phyloP scores from a whole-genome alignment of 2,329 filamentous ascomycete species.

The Pseudogymnoascus sp. region DNA sequence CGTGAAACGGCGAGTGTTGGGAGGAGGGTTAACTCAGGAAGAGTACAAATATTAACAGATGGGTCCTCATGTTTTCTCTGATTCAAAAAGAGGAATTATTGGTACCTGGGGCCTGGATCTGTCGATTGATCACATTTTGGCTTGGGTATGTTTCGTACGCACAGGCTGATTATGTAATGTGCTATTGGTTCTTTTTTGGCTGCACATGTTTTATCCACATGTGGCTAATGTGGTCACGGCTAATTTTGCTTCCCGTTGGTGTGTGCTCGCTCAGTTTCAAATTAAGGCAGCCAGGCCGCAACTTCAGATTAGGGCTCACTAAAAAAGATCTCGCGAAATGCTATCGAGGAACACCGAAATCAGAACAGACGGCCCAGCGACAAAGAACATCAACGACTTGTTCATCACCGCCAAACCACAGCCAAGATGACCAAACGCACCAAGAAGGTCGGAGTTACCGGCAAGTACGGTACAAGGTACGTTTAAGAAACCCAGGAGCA shows the following conservation, averaged over 20 bases:
- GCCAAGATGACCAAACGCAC: constrained; percentile 90
- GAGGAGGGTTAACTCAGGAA: background rate
- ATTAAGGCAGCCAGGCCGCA: background rate
- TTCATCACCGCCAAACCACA: constrained; percentile 28
- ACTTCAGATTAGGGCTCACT: constrained; percentile 5
- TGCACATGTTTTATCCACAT: background rate
- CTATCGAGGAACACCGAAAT: constrained; percentile 8
- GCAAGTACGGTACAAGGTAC: constrained; percentile 97
- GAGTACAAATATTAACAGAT: background rate
- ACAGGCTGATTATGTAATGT: background rate
- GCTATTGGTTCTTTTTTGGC: background rate
- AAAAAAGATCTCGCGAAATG: constrained; percentile 9
- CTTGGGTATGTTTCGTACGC: background rate
- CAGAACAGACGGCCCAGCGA: constrained; percentile 8
- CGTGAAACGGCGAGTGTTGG: background rate
- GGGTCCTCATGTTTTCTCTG: background rate
- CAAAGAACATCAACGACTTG: constrained; percentile 9
- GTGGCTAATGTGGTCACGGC: background rate
- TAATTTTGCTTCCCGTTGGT: constrained; percentile 1
- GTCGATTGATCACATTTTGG: background rate
- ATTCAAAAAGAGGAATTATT: background rate
- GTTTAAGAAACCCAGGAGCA: constrained; percentile 29
- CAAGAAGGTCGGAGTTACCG: constrained; percentile 98
- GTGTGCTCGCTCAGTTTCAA: background rate
- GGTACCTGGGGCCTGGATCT: constrained; percentile 5